These are phyloP conservation scores for Allomyces javanicus DNA, from an alignment of 192 early-diverging fungal species.

Conservation along the genomic window DNA sequence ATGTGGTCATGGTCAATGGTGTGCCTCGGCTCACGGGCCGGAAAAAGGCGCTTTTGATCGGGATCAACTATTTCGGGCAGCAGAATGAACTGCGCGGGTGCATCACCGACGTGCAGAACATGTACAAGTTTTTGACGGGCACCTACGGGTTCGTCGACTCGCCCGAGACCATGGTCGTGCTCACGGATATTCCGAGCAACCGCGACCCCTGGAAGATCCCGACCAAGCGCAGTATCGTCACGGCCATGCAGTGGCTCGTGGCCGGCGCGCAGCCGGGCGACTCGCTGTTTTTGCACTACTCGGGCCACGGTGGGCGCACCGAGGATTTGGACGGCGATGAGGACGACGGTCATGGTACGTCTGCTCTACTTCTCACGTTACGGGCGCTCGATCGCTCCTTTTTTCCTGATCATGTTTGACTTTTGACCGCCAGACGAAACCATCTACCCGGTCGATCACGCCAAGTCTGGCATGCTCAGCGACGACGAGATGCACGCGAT, in stretches of 20 bases:
- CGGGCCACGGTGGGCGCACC: conserved; percentile 44
- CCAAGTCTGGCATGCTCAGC: conserved; percentile 41
- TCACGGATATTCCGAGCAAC: background rate
- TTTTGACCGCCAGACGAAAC: conserved; percentile 24
- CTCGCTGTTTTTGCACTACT: conserved; percentile 59
- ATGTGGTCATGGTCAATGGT: no score
- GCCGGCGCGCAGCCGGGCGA: conserved; percentile 44
- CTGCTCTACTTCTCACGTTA: no score
- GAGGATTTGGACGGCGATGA: conserved; percentile 20
- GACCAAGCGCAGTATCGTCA: conserved; percentile 32
- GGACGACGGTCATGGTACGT: conserved; percentile 17
- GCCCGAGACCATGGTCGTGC: conserved; percentile 7
- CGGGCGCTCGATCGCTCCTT: background rate
- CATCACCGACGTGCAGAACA: conserved; percentile 66
- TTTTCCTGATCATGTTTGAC: background rate
- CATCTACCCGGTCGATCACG: conserved; percentile 56
- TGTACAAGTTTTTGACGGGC: conserved; percentile 44
- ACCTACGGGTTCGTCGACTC: conserved; percentile 40
- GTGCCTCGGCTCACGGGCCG: conserved; percentile 18
- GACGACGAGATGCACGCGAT: conserved; percentile 43
- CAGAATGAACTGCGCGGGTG: conserved; percentile 47
- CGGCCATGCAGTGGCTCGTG: conserved; percentile 48
- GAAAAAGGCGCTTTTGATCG: conserved; percentile 70
- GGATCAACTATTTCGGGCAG: conserved; percentile 70
- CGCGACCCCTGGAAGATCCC: conserved; percentile 31